A percentile compares a stretch with the other conserved stretches of the same genome.
phyloP scores from a whole-genome alignment of 2,329 filamentous ascomycete species.

The Colletotrichum sp. region DNA sequence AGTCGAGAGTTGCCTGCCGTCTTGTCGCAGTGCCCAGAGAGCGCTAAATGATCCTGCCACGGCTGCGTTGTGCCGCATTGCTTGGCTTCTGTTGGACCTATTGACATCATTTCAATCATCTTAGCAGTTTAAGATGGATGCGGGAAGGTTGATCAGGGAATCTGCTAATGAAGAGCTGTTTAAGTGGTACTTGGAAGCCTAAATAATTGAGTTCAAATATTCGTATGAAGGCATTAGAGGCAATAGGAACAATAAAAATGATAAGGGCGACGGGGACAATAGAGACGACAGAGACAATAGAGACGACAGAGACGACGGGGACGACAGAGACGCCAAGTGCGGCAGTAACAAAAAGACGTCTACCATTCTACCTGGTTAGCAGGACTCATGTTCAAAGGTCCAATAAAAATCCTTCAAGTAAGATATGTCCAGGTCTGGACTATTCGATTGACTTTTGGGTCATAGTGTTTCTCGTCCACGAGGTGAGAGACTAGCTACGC shows the following conservation, averaged over 20 bases:
- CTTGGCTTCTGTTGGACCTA: not conserved
- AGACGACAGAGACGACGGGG: not conserved
- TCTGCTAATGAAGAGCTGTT: not conserved
- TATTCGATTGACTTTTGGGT: not conserved
- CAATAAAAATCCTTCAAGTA: not conserved
- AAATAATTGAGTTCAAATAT: not conserved
- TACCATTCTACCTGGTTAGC: not conserved
- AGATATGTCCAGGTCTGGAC: not conserved
- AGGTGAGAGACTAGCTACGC: not conserved
- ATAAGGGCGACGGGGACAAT: not conserved
- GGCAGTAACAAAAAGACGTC: not conserved
- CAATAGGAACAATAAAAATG: not conserved
- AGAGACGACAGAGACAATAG: not conserved
- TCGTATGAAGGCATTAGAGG: not conserved
- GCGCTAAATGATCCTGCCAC: not conserved
- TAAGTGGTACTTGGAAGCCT: too few relatives aligned
- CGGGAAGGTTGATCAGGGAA: not conserved
- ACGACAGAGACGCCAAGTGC: not conserved
- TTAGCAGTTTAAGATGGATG: not conserved
- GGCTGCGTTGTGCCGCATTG: not conserved
- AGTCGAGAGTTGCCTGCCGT: not conserved
- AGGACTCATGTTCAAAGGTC: not conserved
- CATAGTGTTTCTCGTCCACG: not conserved
- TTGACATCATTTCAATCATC: not conserved
- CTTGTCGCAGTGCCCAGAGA: not conserved